Base-by-base conservation (phyloP, 2,329 filamentous ascomycete species). In the Aspergillus fumigatiaffinis region DNA sequence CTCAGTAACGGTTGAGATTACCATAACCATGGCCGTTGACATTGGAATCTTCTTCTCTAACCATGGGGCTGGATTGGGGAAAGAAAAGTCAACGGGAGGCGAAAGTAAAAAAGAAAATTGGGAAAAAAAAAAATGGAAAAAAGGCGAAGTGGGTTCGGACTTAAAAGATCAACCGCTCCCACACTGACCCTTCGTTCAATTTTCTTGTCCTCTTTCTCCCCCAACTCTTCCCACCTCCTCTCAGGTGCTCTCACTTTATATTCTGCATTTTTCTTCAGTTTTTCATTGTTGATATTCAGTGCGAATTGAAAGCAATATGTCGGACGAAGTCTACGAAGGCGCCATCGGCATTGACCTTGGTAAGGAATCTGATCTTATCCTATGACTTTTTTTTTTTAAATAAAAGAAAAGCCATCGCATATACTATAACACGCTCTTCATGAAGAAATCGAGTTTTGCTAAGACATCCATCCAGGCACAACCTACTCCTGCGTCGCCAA, bases 271-370 rank as follows among this genome's bases (percentile, higher is more conserved):
- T 21, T 52, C 50, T 52, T 73, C 76, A 91, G 82, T 49, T 59
- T 53, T 35, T 49, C 25, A 60, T 51, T 58, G 32, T 51, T 47
- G 21, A 47, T 47, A 47, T 12, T 25, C 44, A 47, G 21, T 38
- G 32, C 14, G 14, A 38, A 38, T 38, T 17, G 32, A 38, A 47
- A 44, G 57, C 52, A 69, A 61, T 77, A 97, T 97, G 93, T 88
- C 91, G 79, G 92, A 96, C 80, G 93, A 97, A 88, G 88, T 95
- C 74, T 99, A 97, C 81, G 94, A 99, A 79, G 94, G 94, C 90
- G 94, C 94, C 87, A 91, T 97, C 84, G 94, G 94, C 87, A 99
- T 99, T 84, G 94, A 99, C 88, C 87, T 99, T 83, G 94, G 93
- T 96, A 84, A 74, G 88, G 12, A 26, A 14, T 82, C 28, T n/a